Base-by-base conservation (phyloP, 1,284 basidiomycete genomes). In the Moniliella sp. region DNA sequence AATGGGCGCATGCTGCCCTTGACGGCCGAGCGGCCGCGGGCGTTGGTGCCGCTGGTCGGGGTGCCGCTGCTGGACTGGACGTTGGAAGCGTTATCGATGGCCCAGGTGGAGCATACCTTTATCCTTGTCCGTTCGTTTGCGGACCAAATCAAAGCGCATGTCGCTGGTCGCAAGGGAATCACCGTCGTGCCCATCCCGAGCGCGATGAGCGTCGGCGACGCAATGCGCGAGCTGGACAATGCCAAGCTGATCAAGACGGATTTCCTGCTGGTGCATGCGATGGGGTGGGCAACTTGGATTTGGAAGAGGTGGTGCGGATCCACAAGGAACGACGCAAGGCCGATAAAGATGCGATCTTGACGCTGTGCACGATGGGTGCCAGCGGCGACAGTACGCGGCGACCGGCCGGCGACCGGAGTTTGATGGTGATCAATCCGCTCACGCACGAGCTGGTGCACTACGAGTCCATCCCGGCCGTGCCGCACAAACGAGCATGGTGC, bases 271-370 rank as follows among this genome's bases (percentile, higher is more conserved):
- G 78, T 94, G 41, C 78, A 76, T 56, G 83, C 81, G 14, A 88
- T 72, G 91, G 36, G 77, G 97, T 42, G 84, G 83, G 64, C n/a
- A 94, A 82, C 61, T 71, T 94, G 48, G 74, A 77, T 48, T 75
- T 99, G 40, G 76, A 78, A 50, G 74, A 80, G 46, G 79, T 86
- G 40, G 78, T 94, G 28, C 69, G 75, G 27, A 74, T 73, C 37
- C 84, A 93, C 67, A 83, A 78, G 67, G 78, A 79, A 60, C 69
- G 86, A 18, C 69, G 82, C 38, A 76, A 75, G 61, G 69, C 66
- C 35, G 82, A 88, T 63, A 82, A 83, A 65, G 78, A 91, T 55
- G 74, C 77, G 34, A 86, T 91, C 57, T 91, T 93, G 86, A 93
- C 84, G 15, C 32, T 42, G 35, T 37, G 45, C 30, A 40, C 48